A percentile compares a stretch with the other conserved stretches of the same genome.
Evolutionary conservation across 306 rosid genomes (phyloP).

Genomic region (Vigna radiata): DNA sequence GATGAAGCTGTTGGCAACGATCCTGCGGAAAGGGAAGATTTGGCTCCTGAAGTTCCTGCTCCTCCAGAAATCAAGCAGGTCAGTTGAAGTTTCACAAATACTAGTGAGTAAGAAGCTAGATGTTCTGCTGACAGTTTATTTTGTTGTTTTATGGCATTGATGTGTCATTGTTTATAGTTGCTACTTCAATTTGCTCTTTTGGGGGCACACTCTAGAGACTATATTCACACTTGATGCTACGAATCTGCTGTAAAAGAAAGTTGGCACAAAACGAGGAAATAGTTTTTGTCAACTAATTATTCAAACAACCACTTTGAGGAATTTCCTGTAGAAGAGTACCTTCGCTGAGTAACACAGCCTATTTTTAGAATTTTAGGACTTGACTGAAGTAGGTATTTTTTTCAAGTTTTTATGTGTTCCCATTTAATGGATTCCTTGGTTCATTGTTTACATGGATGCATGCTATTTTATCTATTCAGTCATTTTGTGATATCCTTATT

Average conservation of each 20-base stretch:
- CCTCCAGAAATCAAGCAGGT: conserved; percentile 95
- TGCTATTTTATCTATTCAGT: not conserved
- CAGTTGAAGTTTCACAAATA: conserved; percentile 25
- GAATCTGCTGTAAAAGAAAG: not conserved
- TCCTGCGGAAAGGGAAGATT: conserved; percentile 90
- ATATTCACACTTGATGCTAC: not conserved
- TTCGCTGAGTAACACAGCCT: conserved; percentile 5
- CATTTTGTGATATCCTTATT: conserved; percentile 8
- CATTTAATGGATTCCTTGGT: conserved; percentile 1
- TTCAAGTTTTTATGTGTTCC: not conserved
- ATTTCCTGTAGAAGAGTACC: conserved; percentile 3
- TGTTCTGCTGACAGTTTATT: not conserved
- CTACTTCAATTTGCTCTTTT: not conserved
- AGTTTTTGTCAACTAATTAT: not conserved
- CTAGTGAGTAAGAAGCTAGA: not conserved
- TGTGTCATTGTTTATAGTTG: not conserved
- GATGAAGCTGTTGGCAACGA: conserved; percentile 89
- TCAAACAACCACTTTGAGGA: not conserved
- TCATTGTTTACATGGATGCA: not conserved
- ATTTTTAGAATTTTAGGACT: not conserved
- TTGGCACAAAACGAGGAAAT: not conserved
- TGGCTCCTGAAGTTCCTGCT: conserved; percentile 91
- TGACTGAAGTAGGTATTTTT: conserved; percentile 12
- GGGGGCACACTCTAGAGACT: not conserved
- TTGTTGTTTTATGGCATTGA: not conserved